Conservation (phyloP, 176 grass and related monocot genomes). For the Coix lacrymajobi region DNA sequence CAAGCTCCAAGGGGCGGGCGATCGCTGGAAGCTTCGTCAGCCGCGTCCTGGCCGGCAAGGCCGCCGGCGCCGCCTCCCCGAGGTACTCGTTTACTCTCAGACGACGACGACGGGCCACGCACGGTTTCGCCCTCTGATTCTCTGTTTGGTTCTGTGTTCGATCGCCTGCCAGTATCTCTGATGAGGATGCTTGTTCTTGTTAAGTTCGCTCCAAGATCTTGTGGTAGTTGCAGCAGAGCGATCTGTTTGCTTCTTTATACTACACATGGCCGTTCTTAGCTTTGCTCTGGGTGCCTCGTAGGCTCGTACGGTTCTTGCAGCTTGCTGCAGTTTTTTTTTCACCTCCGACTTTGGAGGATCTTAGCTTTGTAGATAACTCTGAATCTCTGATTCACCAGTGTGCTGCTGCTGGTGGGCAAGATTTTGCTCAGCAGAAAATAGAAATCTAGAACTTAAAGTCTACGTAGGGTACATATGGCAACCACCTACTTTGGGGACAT, state of each 20-base stretch:
- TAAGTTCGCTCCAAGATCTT: not conserved
- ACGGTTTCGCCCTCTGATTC: no score
- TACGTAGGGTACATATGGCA: not conserved
- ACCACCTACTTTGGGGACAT: not conserved
- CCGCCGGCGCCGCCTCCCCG: slow-evolving; percentile 36
- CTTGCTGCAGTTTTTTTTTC: no score
- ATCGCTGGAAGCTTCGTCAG: slow-evolving; percentile 72
- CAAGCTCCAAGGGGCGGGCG: slow-evolving; percentile 57
- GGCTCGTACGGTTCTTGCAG: not conserved
- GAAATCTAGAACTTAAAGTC: no score
- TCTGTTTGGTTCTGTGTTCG: no score
- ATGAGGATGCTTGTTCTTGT: not conserved
- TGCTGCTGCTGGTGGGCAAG: not conserved
- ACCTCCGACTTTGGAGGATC: no score
- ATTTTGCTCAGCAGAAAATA: not conserved
- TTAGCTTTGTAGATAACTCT: not conserved
- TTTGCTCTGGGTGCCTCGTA: not conserved
- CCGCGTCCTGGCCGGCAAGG: slow-evolving; percentile 54
- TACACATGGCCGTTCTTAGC: not conserved
- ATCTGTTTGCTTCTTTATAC: not conserved
- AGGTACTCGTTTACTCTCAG: no score
- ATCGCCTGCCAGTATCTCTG: no score
- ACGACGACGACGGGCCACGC: not conserved
- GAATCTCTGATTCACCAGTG: no score
- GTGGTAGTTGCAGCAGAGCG: not conserved